A percentile compares a stretch with the other conserved stretches of the same genome.
phyloP scores from a whole-genome alignment of 352 stramenopile genomes.

The Stramenopiles sp. region DNA sequence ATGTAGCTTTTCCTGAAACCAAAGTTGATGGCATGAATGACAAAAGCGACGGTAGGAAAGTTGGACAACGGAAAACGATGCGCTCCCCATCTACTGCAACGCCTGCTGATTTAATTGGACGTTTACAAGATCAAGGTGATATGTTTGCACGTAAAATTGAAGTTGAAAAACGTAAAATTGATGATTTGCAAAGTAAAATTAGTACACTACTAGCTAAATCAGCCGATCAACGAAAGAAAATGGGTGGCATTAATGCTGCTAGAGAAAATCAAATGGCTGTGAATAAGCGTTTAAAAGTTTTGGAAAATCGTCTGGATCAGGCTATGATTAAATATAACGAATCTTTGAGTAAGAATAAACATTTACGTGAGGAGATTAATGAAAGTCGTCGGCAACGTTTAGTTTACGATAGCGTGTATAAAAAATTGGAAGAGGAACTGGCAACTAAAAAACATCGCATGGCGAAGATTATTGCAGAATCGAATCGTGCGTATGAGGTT shows the following conservation, averaged over 20 bases:
- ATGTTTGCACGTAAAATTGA: slow-evolving; percentile 55
- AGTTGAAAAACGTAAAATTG: slow-evolving; percentile 48
- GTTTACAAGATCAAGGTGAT: slow-evolving; percentile 64
- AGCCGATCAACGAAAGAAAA: slow-evolving; percentile 55
- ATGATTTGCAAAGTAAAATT: slow-evolving; percentile 52
- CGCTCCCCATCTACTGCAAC: too few species aligned
- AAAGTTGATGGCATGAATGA: too few species aligned
- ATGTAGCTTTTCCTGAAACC: too few species aligned
- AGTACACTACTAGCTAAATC: not conserved
- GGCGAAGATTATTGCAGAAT: slow-evolving; percentile 77
- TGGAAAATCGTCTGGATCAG: slow-evolving; percentile 91
- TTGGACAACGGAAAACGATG: too few species aligned
- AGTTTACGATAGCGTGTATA: slow-evolving; percentile 83
- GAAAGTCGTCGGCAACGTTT: slow-evolving; percentile 70
- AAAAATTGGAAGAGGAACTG: slow-evolving; percentile 59
- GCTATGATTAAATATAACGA: slow-evolving; percentile 91
- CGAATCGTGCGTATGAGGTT: slow-evolving; percentile 79
- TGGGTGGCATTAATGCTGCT: slow-evolving; percentile 81
- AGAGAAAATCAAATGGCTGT: slow-evolving; percentile 83
- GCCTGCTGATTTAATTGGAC: not conserved
- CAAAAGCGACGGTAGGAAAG: too few species aligned
- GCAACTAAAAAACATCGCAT: slow-evolving; percentile 83
- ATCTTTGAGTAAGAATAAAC: slow-evolving; percentile 69
- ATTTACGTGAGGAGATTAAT: slow-evolving; percentile 71
- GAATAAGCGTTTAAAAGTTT: slow-evolving; percentile 80